Evolutionary conservation across 352 stramenopile genomes (phyloP).

Genomic region (Ophiocytium majus): DNA sequence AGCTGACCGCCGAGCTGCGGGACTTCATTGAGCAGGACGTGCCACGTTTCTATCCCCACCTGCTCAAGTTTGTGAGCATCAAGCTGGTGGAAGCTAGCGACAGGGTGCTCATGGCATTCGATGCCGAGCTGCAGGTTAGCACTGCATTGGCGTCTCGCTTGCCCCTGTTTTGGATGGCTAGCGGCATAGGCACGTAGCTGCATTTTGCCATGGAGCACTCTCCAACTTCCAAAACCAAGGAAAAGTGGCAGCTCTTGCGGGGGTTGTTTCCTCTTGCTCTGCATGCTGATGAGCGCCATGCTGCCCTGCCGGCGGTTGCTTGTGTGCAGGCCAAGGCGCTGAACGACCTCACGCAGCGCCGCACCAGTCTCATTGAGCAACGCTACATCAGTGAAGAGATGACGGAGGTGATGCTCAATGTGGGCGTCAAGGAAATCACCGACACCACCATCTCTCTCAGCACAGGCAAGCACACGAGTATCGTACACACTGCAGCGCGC

Average conservation of each 20-base stretch:
- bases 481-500: too few relatives aligned
- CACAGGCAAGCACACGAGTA: conserved; percentile 60
- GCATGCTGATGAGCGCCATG: too few relatives aligned
- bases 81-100: conserved; percentile 74
- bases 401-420: conserved; percentile 68
- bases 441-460: conserved; percentile 63
- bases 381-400: conserved; percentile 60
- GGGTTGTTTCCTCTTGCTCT: too few relatives aligned
- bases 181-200: too few relatives aligned
- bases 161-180: too few relatives aligned
- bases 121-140: conserved; percentile 56
- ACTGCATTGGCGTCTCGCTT: too few relatives aligned
- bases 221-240: too few relatives aligned
- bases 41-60: conserved; percentile 66
- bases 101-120: conserved; percentile 70
- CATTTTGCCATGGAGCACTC: too few relatives aligned
- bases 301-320: too few relatives aligned
- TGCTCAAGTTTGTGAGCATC: conserved; percentile 70
- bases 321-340: conserved; percentile 69
- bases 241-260: too few relatives aligned
- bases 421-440: conserved; percentile 69
- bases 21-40: conserved; percentile 74
- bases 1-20: conserved; percentile 69
- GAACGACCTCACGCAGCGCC: conserved; percentile 61
- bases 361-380: conserved; percentile 61